Percentiles rank a stretch among this genome's conserved stretches.
Evolutionary conservation across 2,329 filamentous ascomycete species (phyloP).

Genomic region (Macrophomina phaseolina): DNA sequence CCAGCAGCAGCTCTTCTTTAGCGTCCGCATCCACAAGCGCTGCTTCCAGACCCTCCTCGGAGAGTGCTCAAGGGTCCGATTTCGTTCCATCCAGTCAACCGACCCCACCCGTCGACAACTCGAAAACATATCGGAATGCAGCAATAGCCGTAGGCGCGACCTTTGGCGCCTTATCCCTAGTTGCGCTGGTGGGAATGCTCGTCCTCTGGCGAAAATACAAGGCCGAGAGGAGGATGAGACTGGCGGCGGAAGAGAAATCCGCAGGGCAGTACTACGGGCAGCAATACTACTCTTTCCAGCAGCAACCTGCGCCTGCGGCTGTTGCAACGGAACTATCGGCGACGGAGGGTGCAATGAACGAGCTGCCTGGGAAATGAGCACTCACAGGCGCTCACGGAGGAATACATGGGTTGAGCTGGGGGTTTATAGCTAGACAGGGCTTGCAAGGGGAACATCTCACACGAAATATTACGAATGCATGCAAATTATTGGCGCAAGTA

Average conservation of each 20-base stretch:
- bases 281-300: neutral
- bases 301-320: neutral
- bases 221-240: neutral
- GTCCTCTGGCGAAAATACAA: slow-evolving; percentile 4
- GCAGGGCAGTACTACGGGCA: neutral
- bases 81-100: neutral
- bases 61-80: neutral
- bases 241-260: neutral
- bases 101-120: neutral
- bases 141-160: neutral
- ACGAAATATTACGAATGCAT: neutral
- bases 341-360: neutral
- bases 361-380: neutral
- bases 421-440: no score
- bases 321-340: neutral
- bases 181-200: neutral
- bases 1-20: neutral
- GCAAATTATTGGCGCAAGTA: neutral
- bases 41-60: neutral
- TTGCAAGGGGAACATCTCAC: no score
- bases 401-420: no score
- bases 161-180: neutral
- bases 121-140: neutral
- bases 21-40: neutral
- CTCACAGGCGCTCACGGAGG: no score